phyloP scores from a whole-genome alignment of 495 filamentous ascomycete genomes.

The Platismatia glauca region DNA sequence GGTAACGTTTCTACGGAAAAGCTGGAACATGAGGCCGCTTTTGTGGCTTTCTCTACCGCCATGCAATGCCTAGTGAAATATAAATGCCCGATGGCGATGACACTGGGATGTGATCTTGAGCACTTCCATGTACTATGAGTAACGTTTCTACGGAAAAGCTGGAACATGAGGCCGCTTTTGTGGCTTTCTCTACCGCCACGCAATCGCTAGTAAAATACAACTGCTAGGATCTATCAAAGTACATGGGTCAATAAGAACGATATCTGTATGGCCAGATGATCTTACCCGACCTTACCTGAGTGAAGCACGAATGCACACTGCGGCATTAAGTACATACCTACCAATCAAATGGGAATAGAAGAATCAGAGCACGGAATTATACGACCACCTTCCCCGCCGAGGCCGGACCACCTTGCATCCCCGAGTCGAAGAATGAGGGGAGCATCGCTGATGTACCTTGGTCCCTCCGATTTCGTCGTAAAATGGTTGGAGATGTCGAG shows the following conservation, averaged over 20 bases:
- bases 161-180: constrained; percentile 12
- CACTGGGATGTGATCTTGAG: not conserved
- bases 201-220: constrained; percentile 11
- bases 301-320: constrained; percentile 14
- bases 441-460: not conserved
- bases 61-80: constrained; percentile 10
- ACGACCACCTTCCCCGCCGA: constrained; percentile 2
- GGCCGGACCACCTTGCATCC: not conserved
- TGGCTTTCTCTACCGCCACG: constrained; percentile 1
- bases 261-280: constrained; percentile 26
- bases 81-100: constrained; percentile 15
- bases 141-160: constrained; percentile 9
- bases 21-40: constrained; percentile 13
- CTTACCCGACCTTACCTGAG: constrained; percentile 68
- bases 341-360: constrained; percentile 22
- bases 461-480: not conserved
- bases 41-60: constrained; percentile 5
- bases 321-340: constrained; percentile 46
- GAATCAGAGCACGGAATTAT: not conserved
- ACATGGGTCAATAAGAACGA: constrained; percentile 23
- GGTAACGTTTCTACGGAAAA: constrained; percentile 5
- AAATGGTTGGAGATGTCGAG: constrained; percentile 1
- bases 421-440: not conserved
- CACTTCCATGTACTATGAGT: not conserved
- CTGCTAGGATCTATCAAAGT: constrained; percentile 10